phyloP scores from a whole-genome alignment of 1,284 basidiomycete species.

The Kalmanozyma brasiliensis region DNA sequence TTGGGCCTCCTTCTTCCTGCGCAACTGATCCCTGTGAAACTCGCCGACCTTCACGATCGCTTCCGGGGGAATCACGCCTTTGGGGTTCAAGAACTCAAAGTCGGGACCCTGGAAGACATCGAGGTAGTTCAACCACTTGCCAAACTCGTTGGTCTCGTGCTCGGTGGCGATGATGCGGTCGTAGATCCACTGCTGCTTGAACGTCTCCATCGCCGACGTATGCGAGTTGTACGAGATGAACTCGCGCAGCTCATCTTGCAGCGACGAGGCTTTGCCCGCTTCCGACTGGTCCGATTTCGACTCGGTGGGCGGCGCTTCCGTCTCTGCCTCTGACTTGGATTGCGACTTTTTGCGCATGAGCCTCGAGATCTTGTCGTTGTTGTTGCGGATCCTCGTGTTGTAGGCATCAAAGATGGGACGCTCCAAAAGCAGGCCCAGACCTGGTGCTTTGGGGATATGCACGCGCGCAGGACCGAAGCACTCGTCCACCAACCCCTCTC shows the following conservation, averaged over 20 bases:
- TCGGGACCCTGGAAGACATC: slow-evolving; percentile 59
- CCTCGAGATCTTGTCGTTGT: slow-evolving; percentile 49
- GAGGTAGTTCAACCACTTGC: slow-evolving; percentile 68
- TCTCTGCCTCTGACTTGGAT: too few relatives aligned
- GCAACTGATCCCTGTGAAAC: slow-evolving; percentile 77
- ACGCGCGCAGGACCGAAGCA: slow-evolving; percentile 77
- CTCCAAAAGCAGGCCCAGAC: slow-evolving; percentile 92
- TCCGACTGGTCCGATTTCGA: neutral
- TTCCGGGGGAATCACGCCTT: slow-evolving; percentile 67
- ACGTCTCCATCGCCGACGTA: slow-evolving; percentile 47
- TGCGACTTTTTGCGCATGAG: slow-evolving; percentile 69
- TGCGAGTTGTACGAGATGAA: slow-evolving; percentile 43
- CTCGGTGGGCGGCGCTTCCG: too few relatives aligned
- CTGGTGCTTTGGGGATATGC: slow-evolving; percentile 94
- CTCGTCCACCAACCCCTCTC: slow-evolving; percentile 66
- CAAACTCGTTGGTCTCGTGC: slow-evolving; percentile 75
- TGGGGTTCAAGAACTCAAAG: slow-evolving; percentile 68
- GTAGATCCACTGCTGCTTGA: slow-evolving; percentile 65
- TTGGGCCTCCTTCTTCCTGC: slow-evolving; percentile 69
- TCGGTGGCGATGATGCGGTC: slow-evolving; percentile 74
- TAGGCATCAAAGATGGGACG: slow-evolving; percentile 87
- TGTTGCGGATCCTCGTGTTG: slow-evolving; percentile 73
- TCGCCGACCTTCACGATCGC: slow-evolving; percentile 70
- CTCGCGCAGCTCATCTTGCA: slow-evolving; percentile 46
- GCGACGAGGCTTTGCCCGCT: slow-evolving; percentile 7